Evolutionary conservation across 192 early-diverging fungal species (phyloP).

Genomic region (Polychytrium aggregatum): DNA sequence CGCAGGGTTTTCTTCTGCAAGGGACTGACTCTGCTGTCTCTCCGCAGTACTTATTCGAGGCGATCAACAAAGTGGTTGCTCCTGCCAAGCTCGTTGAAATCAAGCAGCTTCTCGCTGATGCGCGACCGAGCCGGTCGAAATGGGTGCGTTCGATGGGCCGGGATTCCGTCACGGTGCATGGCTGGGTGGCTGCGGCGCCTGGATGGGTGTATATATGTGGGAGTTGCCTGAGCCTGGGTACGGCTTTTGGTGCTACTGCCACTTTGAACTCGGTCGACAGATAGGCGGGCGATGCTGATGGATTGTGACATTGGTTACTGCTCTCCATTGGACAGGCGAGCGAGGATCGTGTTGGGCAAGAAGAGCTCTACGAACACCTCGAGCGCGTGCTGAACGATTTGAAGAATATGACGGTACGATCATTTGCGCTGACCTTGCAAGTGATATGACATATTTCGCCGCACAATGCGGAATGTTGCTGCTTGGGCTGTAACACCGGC

Average conservation of each 20-base stretch:
- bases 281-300: not conserved
- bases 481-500: not conserved
- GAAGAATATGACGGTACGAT: constrained; percentile 55
- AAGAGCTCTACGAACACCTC: constrained; percentile 79
- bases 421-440: not conserved
- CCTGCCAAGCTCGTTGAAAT: constrained; percentile 42
- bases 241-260: not conserved
- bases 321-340: too few species aligned
- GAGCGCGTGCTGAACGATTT: constrained; percentile 76
- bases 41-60: constrained; percentile 61
- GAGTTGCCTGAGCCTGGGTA: too few species aligned
- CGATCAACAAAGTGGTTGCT: constrained; percentile 59
- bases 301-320: too few species aligned
- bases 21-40: too few species aligned
- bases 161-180: too few species aligned
- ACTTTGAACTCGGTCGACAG: not conserved
- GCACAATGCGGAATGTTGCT: too few species aligned
- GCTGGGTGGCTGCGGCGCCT: not conserved
- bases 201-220: not conserved
- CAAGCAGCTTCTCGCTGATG: constrained; percentile 60
- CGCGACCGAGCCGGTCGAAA: constrained; percentile 71
- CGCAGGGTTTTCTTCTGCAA: too few species aligned
- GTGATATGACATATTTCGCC: too few species aligned
- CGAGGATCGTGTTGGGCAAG: constrained; percentile 76
- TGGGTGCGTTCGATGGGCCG: constrained; percentile 43